phyloP scores from a whole-genome alignment of 1,139 yeast species.

The Candida pseudocylindracea region DNA sequence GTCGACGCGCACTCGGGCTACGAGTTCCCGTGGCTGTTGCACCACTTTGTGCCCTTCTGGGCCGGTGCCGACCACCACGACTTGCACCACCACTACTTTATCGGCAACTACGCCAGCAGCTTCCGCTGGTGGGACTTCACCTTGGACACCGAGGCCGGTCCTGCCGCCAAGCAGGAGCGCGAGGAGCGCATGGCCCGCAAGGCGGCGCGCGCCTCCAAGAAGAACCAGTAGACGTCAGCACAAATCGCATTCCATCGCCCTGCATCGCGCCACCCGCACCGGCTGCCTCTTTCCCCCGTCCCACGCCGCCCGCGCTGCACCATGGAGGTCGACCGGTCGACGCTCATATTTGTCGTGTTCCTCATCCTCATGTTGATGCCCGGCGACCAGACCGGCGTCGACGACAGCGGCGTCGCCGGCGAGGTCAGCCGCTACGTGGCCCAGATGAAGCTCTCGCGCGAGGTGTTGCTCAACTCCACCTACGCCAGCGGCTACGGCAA shows the following conservation, averaged over 20 bases:
- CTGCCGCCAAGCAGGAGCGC: constrained; percentile 37
- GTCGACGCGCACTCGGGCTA: constrained; percentile 94
- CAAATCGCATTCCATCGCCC: no score
- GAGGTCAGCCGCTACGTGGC: constrained; percentile 12
- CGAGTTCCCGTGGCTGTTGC: constrained; percentile 91
- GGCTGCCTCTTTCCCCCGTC: no score
- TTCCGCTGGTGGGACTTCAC: constrained; percentile 88
- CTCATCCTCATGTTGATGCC: constrained; percentile 14
- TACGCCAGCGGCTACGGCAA: constrained; percentile 41
- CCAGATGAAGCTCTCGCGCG: constrained; percentile 8
- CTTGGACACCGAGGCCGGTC: constrained; percentile 68
- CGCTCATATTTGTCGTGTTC: constrained; percentile 6
- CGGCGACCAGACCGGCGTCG: constrained; percentile 11
- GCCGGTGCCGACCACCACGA: constrained; percentile 98
- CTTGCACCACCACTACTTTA: constrained; percentile 84
- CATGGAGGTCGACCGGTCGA: no score
- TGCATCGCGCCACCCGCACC: no score
- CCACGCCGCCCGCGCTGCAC: no score
- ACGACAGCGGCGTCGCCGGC: constrained; percentile 9
- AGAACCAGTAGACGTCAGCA: no score
- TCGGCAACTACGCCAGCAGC: constrained; percentile 80
- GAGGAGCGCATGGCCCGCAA: constrained; percentile 11
- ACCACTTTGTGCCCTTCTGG: constrained; percentile 85
- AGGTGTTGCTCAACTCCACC: constrained; percentile 12
- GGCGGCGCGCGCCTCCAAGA: no score